phyloP scores from a whole-genome alignment of 2,329 filamentous ascomycete species.

The Phyllachora maydis region DNA sequence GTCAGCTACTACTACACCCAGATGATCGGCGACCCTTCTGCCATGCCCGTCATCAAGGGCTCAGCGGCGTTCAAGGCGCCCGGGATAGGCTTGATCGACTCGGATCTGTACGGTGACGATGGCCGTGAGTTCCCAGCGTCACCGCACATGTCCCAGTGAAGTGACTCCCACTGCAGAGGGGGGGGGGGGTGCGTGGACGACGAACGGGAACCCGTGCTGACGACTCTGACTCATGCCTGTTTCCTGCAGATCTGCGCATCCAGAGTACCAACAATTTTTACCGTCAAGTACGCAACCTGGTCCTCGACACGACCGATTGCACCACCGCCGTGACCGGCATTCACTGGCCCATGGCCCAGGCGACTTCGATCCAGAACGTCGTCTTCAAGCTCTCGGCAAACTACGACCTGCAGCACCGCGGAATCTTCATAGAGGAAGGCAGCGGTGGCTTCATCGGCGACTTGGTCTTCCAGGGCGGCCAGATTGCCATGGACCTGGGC shows the following conservation, averaged over 20 bases:
- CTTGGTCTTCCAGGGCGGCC: slow-evolving; percentile 49
- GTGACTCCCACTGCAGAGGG: too few species aligned
- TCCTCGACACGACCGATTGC: slow-evolving; percentile 33
- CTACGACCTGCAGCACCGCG: slow-evolving; percentile 26
- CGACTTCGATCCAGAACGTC: slow-evolving; percentile 36
- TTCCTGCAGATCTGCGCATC: slow-evolving; percentile 16
- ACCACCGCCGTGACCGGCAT: slow-evolving; percentile 25
- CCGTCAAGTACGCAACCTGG: slow-evolving; percentile 34
- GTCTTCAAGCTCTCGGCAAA: slow-evolving; percentile 27
- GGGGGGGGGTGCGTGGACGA: too few species aligned
- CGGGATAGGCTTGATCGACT: slow-evolving; percentile 24
- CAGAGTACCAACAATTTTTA: slow-evolving; percentile 38
- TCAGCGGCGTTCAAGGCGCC: slow-evolving; percentile 18
- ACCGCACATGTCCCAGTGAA: too few species aligned
- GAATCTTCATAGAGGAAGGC: slow-evolving; percentile 42
- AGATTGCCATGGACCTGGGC: slow-evolving; percentile 32
- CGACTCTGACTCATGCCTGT: too few species aligned
- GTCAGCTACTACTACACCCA: slow-evolving; percentile 64
- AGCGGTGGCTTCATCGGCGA: slow-evolving; percentile 49
- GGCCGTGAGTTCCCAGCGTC: slow-evolving; percentile 4
- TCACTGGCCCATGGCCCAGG: slow-evolving; percentile 52
- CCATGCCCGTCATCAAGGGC: slow-evolving; percentile 33
- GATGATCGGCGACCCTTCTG: slow-evolving; percentile 47
- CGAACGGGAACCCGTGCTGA: slow-evolving; percentile 49
- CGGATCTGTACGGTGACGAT: slow-evolving; percentile 16